Evolutionary conservation across 495 filamentous ascomycete genomes (phyloP), one percentile per base, ranked within the genome.

Genomic region (Chaetomium cochliodes): DNA sequence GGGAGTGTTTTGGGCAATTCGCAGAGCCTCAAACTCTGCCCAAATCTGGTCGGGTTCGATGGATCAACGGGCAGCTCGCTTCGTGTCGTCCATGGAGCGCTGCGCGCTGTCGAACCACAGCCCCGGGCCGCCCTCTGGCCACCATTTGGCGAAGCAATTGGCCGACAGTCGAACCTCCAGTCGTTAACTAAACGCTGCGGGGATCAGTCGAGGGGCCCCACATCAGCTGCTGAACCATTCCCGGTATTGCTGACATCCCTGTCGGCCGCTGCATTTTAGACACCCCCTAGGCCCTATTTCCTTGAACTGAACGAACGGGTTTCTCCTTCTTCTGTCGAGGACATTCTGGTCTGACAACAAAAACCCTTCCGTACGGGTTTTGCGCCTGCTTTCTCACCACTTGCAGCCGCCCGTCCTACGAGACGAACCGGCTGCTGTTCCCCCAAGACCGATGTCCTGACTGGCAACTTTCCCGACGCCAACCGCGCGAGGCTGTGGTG

Each of bases 31-130:
- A 37, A 37, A 9, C 9, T 37, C 33, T 37, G 33, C 33, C 33
- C 33, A 37, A 37, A 37, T 37, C 46, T 4, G 0, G 46, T 50
- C 46, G 20, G 2, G 41, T 44, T 44, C 41, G 41, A 44, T 44
- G 13, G 13, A 44, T 44, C 2, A 4, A 44, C 18, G 41, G 41
- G 11, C 41, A 18, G 16, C 16, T 18, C 8, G 33, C 11, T 37
- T 37, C 28, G 28, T 37, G 33, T 37, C 3, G 41, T 44, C 41
- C 11, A 30, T 18, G 15, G 41, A 44, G 41, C 13, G 41, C 41
- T 44, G 26, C 28, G 28, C 28, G 28, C 13, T 13, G 28, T 54
- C 28, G 67, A 62, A 69, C 67, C 67, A 58, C 64, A 64, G 59
- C 51, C 61, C 37, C 30, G 64, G 64, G 60, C 67, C 67, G 58